phyloP scores from a whole-genome alignment of 1,284 basidiomycete species.

The Peniophora sp. region DNA sequence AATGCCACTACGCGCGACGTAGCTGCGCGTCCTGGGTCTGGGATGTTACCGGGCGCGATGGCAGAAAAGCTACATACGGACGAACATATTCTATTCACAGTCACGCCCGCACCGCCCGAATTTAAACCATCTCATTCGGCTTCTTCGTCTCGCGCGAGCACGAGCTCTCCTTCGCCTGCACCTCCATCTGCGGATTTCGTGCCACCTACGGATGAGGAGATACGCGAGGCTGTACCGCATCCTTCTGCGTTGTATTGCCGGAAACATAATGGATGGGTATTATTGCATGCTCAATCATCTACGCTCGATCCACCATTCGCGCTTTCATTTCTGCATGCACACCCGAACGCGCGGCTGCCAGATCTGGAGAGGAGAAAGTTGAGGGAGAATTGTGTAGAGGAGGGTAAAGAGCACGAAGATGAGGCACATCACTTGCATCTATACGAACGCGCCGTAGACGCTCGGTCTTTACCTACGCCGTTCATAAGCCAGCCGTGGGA shows the following conservation, averaged over 20 bases:
- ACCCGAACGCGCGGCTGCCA: conserved; percentile 40
- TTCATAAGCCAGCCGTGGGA: conserved; percentile 55
- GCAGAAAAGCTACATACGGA: conserved; percentile 59
- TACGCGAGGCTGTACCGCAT: conserved; percentile 63
- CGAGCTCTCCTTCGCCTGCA: conserved; percentile 16
- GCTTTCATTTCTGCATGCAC: conserved; percentile 30
- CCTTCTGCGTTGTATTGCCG: conserved; percentile 75
- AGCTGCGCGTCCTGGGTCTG: conserved; percentile 51
- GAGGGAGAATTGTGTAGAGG: conserved; percentile 43
- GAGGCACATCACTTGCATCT: conserved; percentile 74
- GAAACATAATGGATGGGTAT: conserved; percentile 72
- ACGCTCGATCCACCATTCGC: conserved; percentile 52
- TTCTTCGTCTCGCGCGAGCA: conserved; percentile 13
- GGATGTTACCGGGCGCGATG: conserved; percentile 58
- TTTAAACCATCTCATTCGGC: conserved; percentile 14
- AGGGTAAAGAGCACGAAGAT: conserved; percentile 41
- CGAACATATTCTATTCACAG: conserved; percentile 60
- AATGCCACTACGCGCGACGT: conserved; percentile 34
- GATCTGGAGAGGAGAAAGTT: conserved; percentile 42
- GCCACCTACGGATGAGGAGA: conserved; percentile 46
- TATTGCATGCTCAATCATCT: conserved; percentile 60
- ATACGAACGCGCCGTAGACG: conserved; percentile 61
- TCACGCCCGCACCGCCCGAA: conserved; percentile 17
- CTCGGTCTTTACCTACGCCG: conserved; percentile 54
- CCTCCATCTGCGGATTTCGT: conserved; percentile 15